Evolutionary conservation across 805 yeast species (phyloP).

Genomic region (Nakazawaea ishiwadae): DNA sequence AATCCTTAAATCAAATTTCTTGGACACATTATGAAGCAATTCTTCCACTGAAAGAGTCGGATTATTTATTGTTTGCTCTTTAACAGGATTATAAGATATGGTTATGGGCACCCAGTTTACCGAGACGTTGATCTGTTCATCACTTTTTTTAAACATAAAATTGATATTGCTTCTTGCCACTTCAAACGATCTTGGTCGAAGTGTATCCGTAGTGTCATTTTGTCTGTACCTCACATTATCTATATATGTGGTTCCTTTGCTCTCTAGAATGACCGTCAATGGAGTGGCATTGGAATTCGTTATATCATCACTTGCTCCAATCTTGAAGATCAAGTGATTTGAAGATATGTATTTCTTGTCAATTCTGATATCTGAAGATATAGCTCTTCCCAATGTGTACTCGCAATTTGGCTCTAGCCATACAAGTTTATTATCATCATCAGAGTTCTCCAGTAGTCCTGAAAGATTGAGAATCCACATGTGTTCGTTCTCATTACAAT

Average conservation of each 20-base stretch:
- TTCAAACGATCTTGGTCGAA: conserved; percentile 5
- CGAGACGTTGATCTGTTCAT: background rate
- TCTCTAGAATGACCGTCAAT: conserved; percentile 3
- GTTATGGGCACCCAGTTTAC: conserved; percentile 8
- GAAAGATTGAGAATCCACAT: conserved; percentile 9
- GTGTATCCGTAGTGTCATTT: conserved; percentile 2
- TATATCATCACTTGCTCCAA: background rate
- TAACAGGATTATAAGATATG: background rate
- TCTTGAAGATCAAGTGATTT: conserved; percentile 1
- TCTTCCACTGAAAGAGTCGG: background rate
- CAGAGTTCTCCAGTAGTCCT: background rate
- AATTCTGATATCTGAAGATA: background rate
- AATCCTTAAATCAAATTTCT: conserved; percentile 7
- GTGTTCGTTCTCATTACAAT: background rate
- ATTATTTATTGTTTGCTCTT: background rate
- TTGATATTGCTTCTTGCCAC: background rate
- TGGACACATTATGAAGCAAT: background rate
- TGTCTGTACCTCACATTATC: conserved; percentile 2
- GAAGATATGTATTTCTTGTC: conserved; percentile 7
- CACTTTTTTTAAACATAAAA: conserved; percentile 6
- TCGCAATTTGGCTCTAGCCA: conserved; percentile 6
- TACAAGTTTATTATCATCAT: background rate
- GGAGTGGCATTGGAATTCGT: conserved; percentile 4
- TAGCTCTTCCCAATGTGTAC: conserved; percentile 7
- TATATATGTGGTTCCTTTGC: conserved; percentile 10